Base-by-base conservation (phyloP, 1,284 basidiomycete species). In the Rhizoctonia solani region DNA sequence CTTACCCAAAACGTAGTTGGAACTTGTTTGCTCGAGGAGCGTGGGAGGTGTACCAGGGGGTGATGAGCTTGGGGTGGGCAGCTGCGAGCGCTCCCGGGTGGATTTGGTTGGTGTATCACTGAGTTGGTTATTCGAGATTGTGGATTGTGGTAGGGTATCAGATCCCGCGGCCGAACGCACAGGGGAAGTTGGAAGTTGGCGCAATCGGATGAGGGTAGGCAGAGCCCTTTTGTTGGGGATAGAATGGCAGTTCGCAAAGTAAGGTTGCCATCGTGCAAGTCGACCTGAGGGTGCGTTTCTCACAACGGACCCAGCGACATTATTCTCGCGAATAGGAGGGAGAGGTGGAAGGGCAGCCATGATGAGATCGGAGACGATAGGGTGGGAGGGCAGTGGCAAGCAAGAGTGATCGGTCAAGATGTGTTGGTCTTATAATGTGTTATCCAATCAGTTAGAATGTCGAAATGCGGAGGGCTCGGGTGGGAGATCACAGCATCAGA, bases 181-280 rank as follows among this genome's bases (percentile, higher is more conserved):
- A 29, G 58, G 30, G 13, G 29, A 27, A 21, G 30, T 16, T 21
- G 58, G n/a, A 3, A 42, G 47, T 14, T 47, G 58, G 11, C 11
- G 32, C 14, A 42, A 47, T 32, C 58, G 58, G 29, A 63, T 47
- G 5, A 63, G 47, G n/a, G 47, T 50, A 29, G 58, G 58, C 32
- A 63, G 37, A 13, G 58, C 58, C 29, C 41, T 63, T 63, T 63
- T 63, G 47, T 63, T 63, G 47, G 58, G 58, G 32, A 63, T 52
- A 1, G 47, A 52, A 47, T 52, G 46, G 56, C 41, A 14, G 47
- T 41, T 63, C 25, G 44, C 30, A 47, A 47, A 52, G 47, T 63
- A 63, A 4, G 58, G 58, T 34, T 63, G 58, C 58, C 58, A 63
- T 27, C 58, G 58, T 21, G 58, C 30, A 19, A 30, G 58, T 11